A percentile compares a stretch with the other conserved stretches of the same genome.
Evolutionary conservation across 2,329 filamentous ascomycete species (phyloP).

Genomic region (Beauveria sp.): DNA sequence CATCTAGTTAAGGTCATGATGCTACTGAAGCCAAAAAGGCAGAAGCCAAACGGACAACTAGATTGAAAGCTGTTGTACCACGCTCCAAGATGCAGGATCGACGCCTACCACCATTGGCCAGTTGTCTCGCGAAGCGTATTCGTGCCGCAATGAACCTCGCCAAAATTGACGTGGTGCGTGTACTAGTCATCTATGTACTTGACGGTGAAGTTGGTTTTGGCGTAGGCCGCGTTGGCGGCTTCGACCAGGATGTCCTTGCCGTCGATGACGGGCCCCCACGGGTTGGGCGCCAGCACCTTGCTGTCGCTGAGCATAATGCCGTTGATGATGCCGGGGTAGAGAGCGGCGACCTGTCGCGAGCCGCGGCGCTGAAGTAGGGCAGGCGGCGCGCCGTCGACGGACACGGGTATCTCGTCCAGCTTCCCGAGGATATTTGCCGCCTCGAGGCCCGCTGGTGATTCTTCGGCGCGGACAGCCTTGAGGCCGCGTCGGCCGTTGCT

Average conservation of each 20-base stretch:
- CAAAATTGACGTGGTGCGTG: not conserved
- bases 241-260: not conserved
- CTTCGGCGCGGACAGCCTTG: too few relatives aligned
- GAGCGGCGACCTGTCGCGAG: not conserved
- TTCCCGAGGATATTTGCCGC: not conserved
- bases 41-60: too few relatives aligned
- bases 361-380: not conserved
- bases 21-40: too few relatives aligned
- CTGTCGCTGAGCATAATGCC: constrained; percentile 15
- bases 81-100: too few relatives aligned
- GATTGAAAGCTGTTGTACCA: too few relatives aligned
- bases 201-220: not conserved
- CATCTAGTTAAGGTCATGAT: too few relatives aligned
- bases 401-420: not conserved
- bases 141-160: not conserved
- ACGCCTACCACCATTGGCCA: too few relatives aligned
- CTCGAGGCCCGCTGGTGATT: not conserved
- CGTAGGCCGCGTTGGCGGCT: not conserved
- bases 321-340: constrained; percentile 18
- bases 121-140: not conserved
- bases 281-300: not conserved
- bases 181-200: not conserved
- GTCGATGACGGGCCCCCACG: not conserved
- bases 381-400: too few relatives aligned
- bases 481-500: too few relatives aligned